These are phyloP conservation scores for Avena sativa DNA, from an alignment of 176 grass and related monocot genomes.

Conservation along the genomic window DNA sequence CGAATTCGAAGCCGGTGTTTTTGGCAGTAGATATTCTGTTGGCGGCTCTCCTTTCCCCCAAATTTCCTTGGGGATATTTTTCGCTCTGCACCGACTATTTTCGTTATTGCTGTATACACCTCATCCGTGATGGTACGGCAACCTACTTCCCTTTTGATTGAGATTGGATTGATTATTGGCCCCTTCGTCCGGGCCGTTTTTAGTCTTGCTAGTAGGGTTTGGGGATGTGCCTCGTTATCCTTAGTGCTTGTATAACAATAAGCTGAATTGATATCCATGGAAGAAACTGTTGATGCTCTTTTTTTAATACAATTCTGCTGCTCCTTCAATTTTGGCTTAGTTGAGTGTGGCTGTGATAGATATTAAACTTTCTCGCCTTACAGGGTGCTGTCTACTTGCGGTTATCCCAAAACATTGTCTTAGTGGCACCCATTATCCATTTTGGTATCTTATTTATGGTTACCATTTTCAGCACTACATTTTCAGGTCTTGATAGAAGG, in stretches of 20 bases:
- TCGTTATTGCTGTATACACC: background rate
- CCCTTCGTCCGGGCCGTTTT: background rate
- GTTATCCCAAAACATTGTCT: background rate
- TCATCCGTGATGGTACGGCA: background rate
- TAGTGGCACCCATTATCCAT: background rate
- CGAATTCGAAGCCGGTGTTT: background rate
- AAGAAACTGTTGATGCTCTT: background rate
- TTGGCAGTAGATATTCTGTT: background rate
- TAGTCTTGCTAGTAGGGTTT: background rate
- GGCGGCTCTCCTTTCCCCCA: background rate
- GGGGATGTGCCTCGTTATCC: background rate
- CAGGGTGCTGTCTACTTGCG: background rate
- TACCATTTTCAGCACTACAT: background rate
- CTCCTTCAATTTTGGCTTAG: background rate
- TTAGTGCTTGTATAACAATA: slow-evolving; percentile 15
- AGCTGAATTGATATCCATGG: background rate
- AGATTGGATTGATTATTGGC: slow-evolving; percentile 2
- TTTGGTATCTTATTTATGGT: background rate
- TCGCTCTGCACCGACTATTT: background rate
- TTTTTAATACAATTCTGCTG: background rate
- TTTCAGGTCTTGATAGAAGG: slow-evolving; percentile 37
- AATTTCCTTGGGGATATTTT: background rate
- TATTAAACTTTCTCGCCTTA: background rate
- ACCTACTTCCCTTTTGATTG: background rate
- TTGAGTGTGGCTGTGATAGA: background rate